Conservation (phyloP, 1,139 yeast species). For the Protomyces arabidopsidicola region DNA sequence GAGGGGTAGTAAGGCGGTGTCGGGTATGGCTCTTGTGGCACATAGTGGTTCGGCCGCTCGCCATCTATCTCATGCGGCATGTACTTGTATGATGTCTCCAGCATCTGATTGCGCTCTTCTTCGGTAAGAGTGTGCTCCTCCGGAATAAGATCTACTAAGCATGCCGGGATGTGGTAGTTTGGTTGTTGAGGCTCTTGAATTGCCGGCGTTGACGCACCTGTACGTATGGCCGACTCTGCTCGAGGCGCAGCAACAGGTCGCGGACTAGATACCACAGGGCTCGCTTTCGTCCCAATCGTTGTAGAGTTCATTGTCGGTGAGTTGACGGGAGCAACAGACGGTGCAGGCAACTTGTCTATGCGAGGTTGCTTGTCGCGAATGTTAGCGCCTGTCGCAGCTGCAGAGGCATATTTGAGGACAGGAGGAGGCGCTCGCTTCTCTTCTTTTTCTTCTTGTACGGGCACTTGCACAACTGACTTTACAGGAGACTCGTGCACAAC, state of each 20-base stretch:
- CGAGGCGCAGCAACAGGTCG: background rate
- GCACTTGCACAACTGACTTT: background rate
- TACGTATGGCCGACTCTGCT: background rate
- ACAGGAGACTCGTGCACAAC: background rate
- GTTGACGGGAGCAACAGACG: conserved; percentile 5
- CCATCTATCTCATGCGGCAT: conserved; percentile 94
- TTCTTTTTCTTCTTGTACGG: background rate
- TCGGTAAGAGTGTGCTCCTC: conserved; percentile 13
- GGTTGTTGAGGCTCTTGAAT: background rate
- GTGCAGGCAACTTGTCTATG: conserved; percentile 25
- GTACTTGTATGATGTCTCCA: conserved; percentile 73
- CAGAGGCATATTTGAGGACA: conserved; percentile 66
- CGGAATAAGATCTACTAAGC: conserved; percentile 11
- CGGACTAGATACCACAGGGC: background rate
- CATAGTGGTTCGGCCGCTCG: conserved; percentile 76
- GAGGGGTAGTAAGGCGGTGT: conserved; percentile 89
- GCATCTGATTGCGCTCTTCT: conserved; percentile 36
- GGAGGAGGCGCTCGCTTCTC: conserved; percentile 14
- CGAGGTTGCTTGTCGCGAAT: conserved; percentile 37
- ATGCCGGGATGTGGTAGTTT: conserved; percentile 24
- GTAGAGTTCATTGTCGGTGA: background rate
- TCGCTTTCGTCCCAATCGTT: background rate
- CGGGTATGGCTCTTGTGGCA: conserved; percentile 81
- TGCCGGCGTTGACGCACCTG: background rate
- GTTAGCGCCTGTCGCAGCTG: conserved; percentile 52